Base-by-base conservation (phyloP, 192 early-diverging fungal species). In the Chytriomyces sp. region DNA sequence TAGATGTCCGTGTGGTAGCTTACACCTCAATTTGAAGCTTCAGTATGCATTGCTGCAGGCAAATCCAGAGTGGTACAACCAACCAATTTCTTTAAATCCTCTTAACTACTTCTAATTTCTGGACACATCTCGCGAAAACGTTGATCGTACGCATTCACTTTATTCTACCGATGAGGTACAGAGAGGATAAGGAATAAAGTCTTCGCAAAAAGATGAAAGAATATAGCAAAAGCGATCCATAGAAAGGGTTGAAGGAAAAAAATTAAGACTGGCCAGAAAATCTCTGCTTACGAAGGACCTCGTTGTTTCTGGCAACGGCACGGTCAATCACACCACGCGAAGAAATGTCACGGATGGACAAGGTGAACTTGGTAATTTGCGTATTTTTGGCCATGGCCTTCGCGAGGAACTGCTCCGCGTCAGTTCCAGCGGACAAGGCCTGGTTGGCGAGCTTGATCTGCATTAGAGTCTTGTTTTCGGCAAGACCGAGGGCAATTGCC, bases 261-360 rank as follows among this genome's bases (percentile, higher is more conserved):
- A 0, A 1, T 49, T 49, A 49, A 49, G 44, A 14, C 22, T 49
- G 14, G 44, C 44, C 17, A 49, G 44, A 49, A 49, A 22, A 14
- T 6, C 57, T 3, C 39, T 41, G n/a, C 44, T 52, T 19, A 0
- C 64, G 38, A 12, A 4, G 41, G 10, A 30, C 41, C 52, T 65
- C 74, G 17, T 77, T 72, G 72, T 75, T 75, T 32, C 74, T 77
- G 6, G 74, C 34, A 17, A 75, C 36, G 28, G 73, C 68, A 36
- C 74, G 74, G 65, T 75, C 74, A 33, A 75, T 34, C 0, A 54
- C 39, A 30, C 49, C 67, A 40, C 74, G 52, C 44, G 74, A 75
- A 0, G 75, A 33, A 44, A 63, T n/a, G 65, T 75, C 71, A 17
- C 74, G 44, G 40, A 75, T 77, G 0, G 52, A 34, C n/a, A 55